Evolutionary conservation across 352 stramenopile genomes (phyloP), one percentile per base, ranked within the genome.

Genomic region (Phytophthora quininea): DNA sequence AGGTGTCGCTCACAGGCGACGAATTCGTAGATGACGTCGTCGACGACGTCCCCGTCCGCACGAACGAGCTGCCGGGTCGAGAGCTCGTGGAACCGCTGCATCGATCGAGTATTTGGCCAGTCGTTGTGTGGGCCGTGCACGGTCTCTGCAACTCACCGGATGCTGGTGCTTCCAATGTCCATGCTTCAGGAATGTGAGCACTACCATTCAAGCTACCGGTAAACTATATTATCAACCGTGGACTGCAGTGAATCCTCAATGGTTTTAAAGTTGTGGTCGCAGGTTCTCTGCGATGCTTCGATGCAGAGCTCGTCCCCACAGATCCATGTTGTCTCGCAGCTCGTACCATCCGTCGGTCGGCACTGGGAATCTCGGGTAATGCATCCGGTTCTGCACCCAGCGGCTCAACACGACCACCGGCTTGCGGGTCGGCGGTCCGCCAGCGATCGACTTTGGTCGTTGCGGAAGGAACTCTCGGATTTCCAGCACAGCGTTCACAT

Each of bases 341-440:
- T 77, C 69, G 3, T 73, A 61, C 73, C 69, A 80, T 57, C 58
- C 69, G 11, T 69, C 59, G 10, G 61, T 64, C 12, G 56, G 66
- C 10, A 77, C 57, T 6, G 54, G 51, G 49, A 73, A 80, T 32
- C 59, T 54, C 4, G 73, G 73, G 54, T 71, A 73, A 48, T 80
- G 73, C 61, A 75, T 69, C 51, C 62, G 61, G 24, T 73, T 68
- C 30, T 73, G 67, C 48, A 77, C 64, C 73, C 73, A 80, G 12
- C 60, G 53, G 6, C 53, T 73, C 0, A 80, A 37, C 6, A 77
- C 65, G 10, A 77, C 64, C 8, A 78, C 62, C 1, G 67, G 37
- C 46, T 86, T 69, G 27, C 61, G 52, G 10, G 63, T 37, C 8
- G 51, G 10, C 31, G 49, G 30, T 46, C 61, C 33, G 19, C 32